phyloP scores from a whole-genome alignment of 306 rosid species.

The Datisca glomerata region DNA sequence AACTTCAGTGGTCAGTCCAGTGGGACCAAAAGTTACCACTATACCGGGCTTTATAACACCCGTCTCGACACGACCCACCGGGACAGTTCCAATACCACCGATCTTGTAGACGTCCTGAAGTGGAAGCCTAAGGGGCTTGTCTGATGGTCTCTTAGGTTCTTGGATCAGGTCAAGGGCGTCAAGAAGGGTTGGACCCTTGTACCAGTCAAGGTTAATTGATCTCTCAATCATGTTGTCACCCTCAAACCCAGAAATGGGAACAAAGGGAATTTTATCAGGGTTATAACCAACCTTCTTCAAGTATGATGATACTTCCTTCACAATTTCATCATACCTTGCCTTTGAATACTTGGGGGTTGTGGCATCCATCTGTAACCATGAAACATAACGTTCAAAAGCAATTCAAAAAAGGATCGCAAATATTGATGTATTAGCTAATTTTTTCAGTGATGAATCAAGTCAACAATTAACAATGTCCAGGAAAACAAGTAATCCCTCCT shows the following conservation, averaged over 20 bases:
- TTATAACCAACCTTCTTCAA: conserved; percentile 89
- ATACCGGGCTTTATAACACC: conserved; percentile 69
- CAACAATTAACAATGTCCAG: background rate
- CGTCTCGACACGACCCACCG: conserved; percentile 88
- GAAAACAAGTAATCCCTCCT: background rate
- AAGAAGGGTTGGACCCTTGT: conserved; percentile 93
- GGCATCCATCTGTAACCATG: conserved; percentile 73
- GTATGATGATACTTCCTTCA: conserved; percentile 89
- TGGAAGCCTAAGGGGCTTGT: conserved; percentile 83
- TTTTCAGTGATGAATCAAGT: too few relatives aligned
- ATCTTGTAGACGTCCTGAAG: conserved; percentile 98
- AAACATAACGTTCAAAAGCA: background rate
- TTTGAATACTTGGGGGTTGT: conserved; percentile 83
- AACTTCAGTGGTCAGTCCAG: conserved; percentile 70
- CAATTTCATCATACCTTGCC: conserved; percentile 80
- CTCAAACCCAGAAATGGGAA: conserved; percentile 91
- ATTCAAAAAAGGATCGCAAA: too few relatives aligned
- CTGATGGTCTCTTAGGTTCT: conserved; percentile 84
- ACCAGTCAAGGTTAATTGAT: conserved; percentile 91
- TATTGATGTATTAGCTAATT: too few relatives aligned
- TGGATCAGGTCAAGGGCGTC: conserved; percentile 67
- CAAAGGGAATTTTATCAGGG: conserved; percentile 76
- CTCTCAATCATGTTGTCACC: conserved; percentile 93
- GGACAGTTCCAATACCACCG: conserved; percentile 94
- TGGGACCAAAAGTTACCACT: conserved; percentile 60